phyloP scores from a whole-genome alignment of 2,329 filamentous ascomycete species.

The Grosmannia huntii region DNA sequence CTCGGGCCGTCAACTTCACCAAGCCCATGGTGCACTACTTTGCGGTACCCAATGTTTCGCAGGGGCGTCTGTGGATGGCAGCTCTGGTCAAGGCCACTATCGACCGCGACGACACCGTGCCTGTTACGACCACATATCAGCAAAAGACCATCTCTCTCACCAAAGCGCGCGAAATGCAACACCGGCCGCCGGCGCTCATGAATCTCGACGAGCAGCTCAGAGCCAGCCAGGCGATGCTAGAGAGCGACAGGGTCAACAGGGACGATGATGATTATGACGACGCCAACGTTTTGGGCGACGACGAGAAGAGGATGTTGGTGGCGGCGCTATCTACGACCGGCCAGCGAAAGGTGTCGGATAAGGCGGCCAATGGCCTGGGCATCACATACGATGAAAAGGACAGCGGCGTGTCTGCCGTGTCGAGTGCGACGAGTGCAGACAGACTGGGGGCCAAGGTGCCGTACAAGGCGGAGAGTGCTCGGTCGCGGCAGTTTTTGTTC shows the following conservation, averaged over 20 bases:
- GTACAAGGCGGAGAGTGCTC: slow-evolving; percentile 20
- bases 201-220: slow-evolving; percentile 41
- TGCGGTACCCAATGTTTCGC: slow-evolving; percentile 78
- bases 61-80: slow-evolving; percentile 94
- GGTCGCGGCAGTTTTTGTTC: slow-evolving; percentile 18
- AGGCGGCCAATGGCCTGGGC: slow-evolving; percentile 18
- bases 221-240: slow-evolving; percentile 6
- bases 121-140: slow-evolving; percentile 84
- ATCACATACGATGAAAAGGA: slow-evolving; percentile 27
- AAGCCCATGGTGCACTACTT: slow-evolving; percentile 98
- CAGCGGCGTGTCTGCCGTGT: slow-evolving; percentile 24
- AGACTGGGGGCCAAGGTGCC: slow-evolving; percentile 15
- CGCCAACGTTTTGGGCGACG: slow-evolving; percentile 8
- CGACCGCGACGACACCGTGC: slow-evolving; percentile 69
- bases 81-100: slow-evolving; percentile 98
- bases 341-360: slow-evolving; percentile 5
- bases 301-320: slow-evolving; percentile 12
- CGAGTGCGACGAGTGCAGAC: slow-evolving; percentile 6
- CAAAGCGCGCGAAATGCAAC: slow-evolving; percentile 77
- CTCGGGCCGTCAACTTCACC: slow-evolving; percentile 89
- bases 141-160: slow-evolving; percentile 90
- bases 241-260: slow-evolving; percentile 5
- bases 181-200: slow-evolving; percentile 82
- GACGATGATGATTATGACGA: slow-evolving; percentile 12
- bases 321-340: slow-evolving; percentile 13